A percentile compares a stretch with the other conserved stretches of the same genome.
Evolutionary conservation across 2,329 filamentous ascomycete genomes (phyloP).

Genomic region (Xylariaceae sp.): DNA sequence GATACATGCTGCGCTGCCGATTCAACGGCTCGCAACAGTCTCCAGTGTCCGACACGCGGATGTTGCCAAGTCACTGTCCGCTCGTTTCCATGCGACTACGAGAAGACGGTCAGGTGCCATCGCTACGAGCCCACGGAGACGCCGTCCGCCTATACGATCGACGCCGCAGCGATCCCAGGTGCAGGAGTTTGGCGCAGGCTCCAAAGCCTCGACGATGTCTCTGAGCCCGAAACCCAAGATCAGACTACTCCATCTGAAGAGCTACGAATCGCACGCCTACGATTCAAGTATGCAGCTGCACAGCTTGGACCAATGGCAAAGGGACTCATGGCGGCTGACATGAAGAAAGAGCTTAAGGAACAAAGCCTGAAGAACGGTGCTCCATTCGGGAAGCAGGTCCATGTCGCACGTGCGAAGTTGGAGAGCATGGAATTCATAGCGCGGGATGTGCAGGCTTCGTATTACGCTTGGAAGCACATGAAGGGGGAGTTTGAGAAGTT

Average conservation of each 20-base stretch:
- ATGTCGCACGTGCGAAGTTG: neutral
- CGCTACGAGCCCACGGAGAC: constrained; percentile 6
- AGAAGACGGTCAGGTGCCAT: constrained; percentile 16
- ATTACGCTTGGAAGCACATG: constrained; percentile 10
- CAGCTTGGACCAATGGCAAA: constrained; percentile 1
- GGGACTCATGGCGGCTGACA: neutral
- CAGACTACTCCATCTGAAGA: constrained; percentile 12
- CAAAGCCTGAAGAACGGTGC: constrained; percentile 8
- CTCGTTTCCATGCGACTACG: constrained; percentile 14
- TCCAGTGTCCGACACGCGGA: neutral
- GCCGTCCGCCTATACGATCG: constrained; percentile 8
- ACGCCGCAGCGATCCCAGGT: neutral
- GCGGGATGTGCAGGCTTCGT: neutral
- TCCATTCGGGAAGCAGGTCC: constrained; percentile 2
- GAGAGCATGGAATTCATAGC: neutral
- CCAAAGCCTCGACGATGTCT: constrained; percentile 12
- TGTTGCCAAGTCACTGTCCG: constrained; percentile 14
- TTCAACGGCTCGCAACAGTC: neutral
- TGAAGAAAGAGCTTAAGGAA: constrained; percentile 7
- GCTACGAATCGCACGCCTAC: constrained; percentile 14
- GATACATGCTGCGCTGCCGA: neutral
- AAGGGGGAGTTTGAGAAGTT: constrained; percentile 5
- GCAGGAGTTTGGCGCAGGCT: constrained; percentile 15
- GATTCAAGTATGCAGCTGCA: neutral
- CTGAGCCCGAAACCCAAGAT: neutral